Base-by-base conservation (phyloP, 1,284 basidiomycete species). In the Naganishia sp. region DNA sequence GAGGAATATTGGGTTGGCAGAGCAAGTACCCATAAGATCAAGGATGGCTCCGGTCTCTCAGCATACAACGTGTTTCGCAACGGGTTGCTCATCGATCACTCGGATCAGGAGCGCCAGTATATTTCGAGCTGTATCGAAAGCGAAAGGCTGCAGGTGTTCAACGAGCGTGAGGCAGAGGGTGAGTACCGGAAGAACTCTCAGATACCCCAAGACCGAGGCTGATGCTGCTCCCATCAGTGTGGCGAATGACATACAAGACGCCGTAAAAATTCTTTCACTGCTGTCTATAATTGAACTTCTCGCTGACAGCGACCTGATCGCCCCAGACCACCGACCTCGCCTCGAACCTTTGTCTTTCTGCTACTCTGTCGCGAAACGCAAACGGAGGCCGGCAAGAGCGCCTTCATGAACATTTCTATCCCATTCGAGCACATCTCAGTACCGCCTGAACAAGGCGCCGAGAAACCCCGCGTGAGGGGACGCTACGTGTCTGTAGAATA, bases 241-340 rank as follows among this genome's bases (percentile, higher is more conserved):
- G 78, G 78, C 67, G 75, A 15, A 63, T 77, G 65, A 78, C 77
- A 0, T 80, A 75, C 66, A 72, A 73, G 9, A 78, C 77, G n/a
- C 78, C 78, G 2, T 67, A 35, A 63, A 53, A 31, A 21, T 35
- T 6, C 18, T 39, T 18, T 6, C 45, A 4, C 21, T 2, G 45
- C 17, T 43, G 15, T 46, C 11, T 43, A 11, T 50, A 6, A 2
- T 21, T 6, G 15, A 43, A 39, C 28, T 5, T 2, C 28, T 43
- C 18, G n/a, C 35, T 9, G n/a, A 32, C 42, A 5, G 28, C 5
- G 18, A 10, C 6, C 7, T 56, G 10, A 11, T 31, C 25, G 39
- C 17, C 31, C 28, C 28, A 67, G 65, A 46, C 68, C 75, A 1
- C 78, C 78, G 0, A 75, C 77, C 1, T 75, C 68, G 35, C 78